phyloP scores from a whole-genome alignment of 495 filamentous ascomycete species.

The Penicillium angulare region DNA sequence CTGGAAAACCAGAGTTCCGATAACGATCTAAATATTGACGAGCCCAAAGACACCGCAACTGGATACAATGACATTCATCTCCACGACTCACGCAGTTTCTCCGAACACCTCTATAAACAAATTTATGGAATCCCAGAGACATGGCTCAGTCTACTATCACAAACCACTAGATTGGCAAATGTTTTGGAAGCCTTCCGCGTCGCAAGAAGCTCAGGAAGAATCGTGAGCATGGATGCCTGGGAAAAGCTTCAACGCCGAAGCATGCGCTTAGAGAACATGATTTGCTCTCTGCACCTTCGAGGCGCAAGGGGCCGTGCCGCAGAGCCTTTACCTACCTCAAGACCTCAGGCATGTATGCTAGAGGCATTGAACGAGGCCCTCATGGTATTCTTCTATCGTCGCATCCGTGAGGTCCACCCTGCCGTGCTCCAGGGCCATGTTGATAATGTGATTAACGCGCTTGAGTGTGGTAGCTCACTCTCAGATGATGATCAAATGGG shows the following conservation, averaged over 20 bases:
- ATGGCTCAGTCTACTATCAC: constrained; percentile 36
- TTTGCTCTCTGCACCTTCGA: constrained; percentile 28
- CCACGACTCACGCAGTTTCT: constrained; percentile 31
- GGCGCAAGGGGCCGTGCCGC: constrained; percentile 4
- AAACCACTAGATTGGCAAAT: constrained; percentile 35
- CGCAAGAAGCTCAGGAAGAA: constrained; percentile 8
- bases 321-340: constrained; percentile 13
- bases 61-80: constrained; percentile 34
- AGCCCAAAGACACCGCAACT: constrained; percentile 27
- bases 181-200: constrained; percentile 27
- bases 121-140: constrained; percentile 38
- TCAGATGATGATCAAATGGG: constrained; percentile 15
- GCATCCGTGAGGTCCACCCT: constrained; percentile 30
- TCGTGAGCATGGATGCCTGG: constrained; percentile 22
- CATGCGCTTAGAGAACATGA: constrained; percentile 33
- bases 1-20: constrained; percentile 30
- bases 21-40: constrained; percentile 35
- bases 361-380: constrained; percentile 30
- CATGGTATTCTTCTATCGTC: constrained; percentile 35
- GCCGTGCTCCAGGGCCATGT: constrained; percentile 31
- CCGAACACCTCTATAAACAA: constrained; percentile 31
- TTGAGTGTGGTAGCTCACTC: constrained; percentile 22
- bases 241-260: constrained; percentile 32
- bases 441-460: constrained; percentile 28
- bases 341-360: constrained; percentile 23